These are phyloP conservation scores for Ashbya aceris DNA, from an alignment of 1,139 yeast genomes.

Conservation along the genomic window DNA sequence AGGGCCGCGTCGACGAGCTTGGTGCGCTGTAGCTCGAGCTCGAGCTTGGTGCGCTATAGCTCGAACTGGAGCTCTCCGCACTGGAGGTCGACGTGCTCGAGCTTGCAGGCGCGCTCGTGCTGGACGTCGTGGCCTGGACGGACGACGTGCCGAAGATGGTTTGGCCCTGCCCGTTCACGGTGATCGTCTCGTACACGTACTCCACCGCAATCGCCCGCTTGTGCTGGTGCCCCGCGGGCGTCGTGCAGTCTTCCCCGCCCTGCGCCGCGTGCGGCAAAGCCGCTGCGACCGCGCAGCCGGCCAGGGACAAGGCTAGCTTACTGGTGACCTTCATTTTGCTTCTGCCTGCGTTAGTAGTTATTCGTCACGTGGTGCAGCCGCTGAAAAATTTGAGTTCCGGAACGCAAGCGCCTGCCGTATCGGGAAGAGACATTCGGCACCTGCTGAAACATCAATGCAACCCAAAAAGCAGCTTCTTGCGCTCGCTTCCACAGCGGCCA, in stretches of 20 bases:
- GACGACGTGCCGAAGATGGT: conserved; percentile 27
- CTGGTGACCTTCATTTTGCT: conserved; percentile 32
- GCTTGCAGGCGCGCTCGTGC: conserved; percentile 18
- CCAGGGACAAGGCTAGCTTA: conserved; percentile 23
- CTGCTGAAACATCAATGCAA: no score
- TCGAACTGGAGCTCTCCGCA: conserved; percentile 10
- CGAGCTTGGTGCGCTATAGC: conserved; percentile 22
- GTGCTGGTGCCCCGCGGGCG: conserved; percentile 44
- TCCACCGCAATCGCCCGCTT: conserved; percentile 75
- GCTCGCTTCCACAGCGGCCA: no score
- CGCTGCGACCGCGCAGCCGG: conserved; percentile 16
- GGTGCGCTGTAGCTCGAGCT: conserved; percentile 10
- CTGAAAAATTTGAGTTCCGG: no score
- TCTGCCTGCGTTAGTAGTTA: no score
- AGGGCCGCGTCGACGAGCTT: conserved; percentile 14
- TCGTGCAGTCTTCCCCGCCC: conserved; percentile 24
- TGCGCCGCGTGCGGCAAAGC: conserved; percentile 24
- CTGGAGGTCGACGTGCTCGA: conserved; percentile 19
- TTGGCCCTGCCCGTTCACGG: conserved; percentile 61
- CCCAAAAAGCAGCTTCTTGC: no score
- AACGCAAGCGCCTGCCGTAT: no score
- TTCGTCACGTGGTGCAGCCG: no score
- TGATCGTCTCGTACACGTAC: conserved; percentile 68
- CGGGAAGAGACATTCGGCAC: no score
- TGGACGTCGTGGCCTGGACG: conserved; percentile 18